Base-by-base conservation (phyloP, 768 basidiomycete genomes). In the Serendipita sp. region DNA sequence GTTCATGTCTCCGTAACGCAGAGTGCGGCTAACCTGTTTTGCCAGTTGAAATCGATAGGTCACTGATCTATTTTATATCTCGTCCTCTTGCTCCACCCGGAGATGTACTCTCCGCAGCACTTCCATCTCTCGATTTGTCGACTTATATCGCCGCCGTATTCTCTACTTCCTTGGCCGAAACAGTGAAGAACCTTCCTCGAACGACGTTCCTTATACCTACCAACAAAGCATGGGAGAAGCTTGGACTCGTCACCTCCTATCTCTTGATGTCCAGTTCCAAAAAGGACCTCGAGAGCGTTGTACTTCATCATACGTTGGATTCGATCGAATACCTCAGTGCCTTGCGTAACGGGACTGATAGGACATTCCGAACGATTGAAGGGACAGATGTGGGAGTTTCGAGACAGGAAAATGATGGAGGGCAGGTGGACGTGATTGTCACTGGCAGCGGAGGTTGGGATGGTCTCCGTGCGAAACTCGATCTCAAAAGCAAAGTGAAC, bases 141-240 rank as follows among this genome's bases (percentile, higher is more conserved):
- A 82, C 85, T 20, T 99, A 94, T 74, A 81, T 98, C 53, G 92
- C 93, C 0, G 85, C 91, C 4, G 76, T 92, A 28, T 93, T 91
- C 71, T 90, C 95, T 1, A 86, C 91, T 11, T 82, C 81, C 11
- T 80, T 97, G 53, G 88, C 90, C 7, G 83, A 88, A 33, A 77
- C 74, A 22, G 74, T 91, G 63, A 78, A 82, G 69, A 76, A 69
- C 22, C 80, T 79, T 24, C 85, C 88, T 3, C 81, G 81, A 5
- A 85, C 86, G 0, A 86, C 93, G 2, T 80, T 92, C 63, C 80
- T 99, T 42, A 83, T 96, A 34, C 96, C 96, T 7, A 83, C 81
- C 48, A 99, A 99, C 69, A 71, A 74, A n/a, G 96, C 92, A 0
- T 99, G 96, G 75, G 81, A 83, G 65, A 80, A 84, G 5, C 80